Conservation (phyloP, 805 yeast species). For the Spathaspora passalidarum region DNA sequence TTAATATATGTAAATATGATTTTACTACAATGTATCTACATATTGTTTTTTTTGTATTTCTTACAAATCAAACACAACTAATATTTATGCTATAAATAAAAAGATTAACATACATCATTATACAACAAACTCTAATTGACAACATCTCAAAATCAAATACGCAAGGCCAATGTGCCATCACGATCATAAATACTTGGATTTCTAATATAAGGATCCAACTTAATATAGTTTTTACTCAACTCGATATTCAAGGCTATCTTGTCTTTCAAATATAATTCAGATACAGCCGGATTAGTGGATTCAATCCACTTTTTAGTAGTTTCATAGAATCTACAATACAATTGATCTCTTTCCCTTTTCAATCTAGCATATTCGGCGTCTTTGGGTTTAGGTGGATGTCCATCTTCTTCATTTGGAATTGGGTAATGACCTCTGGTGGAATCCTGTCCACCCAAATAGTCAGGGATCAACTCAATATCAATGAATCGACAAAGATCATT, state of each 20-base stretch:
- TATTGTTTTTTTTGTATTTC: too few relatives aligned
- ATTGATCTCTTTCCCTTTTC: slow-evolving; percentile 49
- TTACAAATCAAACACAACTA: too few relatives aligned
- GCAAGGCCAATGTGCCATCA: slow-evolving; percentile 21
- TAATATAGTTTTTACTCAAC: slow-evolving; percentile 61
- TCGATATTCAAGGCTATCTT: slow-evolving; percentile 51
- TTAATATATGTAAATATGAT: too few relatives aligned
- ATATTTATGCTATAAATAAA: too few relatives aligned
- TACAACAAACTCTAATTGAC: too few relatives aligned
- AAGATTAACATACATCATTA: too few relatives aligned
- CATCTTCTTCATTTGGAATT: slow-evolving; percentile 48
- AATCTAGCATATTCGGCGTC: slow-evolving; percentile 43
- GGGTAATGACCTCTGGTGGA: slow-evolving; percentile 65
- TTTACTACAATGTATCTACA: not conserved
- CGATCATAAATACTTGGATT: slow-evolving; percentile 79
- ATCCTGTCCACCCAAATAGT: slow-evolving; percentile 73
- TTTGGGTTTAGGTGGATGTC: slow-evolving; percentile 20
- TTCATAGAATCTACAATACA: slow-evolving; percentile 53
- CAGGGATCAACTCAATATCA: slow-evolving; percentile 58
- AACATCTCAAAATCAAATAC: too few relatives aligned
- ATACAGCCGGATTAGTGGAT: slow-evolving; percentile 48
- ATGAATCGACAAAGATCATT: slow-evolving; percentile 68
- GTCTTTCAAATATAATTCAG: slow-evolving; percentile 48
- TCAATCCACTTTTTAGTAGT: slow-evolving; percentile 81
- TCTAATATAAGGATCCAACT: slow-evolving; percentile 79